Evolutionary conservation across 2,329 filamentous ascomycete genomes (phyloP), one percentile per base, ranked within the genome.

Genomic region (Fusarium duplospermum): DNA sequence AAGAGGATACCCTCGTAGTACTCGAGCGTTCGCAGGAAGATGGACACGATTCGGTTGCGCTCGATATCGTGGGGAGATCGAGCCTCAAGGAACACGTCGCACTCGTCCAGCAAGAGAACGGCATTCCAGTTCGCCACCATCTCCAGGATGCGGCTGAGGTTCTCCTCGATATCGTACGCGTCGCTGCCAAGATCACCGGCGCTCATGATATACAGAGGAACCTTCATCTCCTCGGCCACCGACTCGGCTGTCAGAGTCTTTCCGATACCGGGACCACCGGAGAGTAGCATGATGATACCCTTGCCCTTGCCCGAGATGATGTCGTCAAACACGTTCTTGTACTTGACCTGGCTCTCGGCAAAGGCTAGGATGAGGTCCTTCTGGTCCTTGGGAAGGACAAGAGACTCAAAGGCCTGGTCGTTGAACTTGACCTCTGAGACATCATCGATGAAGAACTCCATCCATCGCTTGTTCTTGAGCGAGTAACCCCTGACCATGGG

Each of bases 161-260:
- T 90, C 13, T 84, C 84, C 80, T 94, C 93, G 0, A 95, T 87
- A 18, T 88, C 87, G 67, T 88, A 86, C 0, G 91, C 88, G 63
- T 92, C 88, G 2, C 90, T 90, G 31, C 93, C 93, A 0, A 95
- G 87, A 78, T 95, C 93, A 33, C 93, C 93, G 0, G 92, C 92
- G 69, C 84, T 85, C 58, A 89, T 83, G 27, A 83, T 84, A 75
- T 88, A 88, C 7, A 89, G 81, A 2, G 87, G 88, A 42, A 84
- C 83, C 52, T 82, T 81, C 70, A 86, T 84, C 72, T 84, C 81
- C 79, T 89, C 87, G 1, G 87, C 86, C 3, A 89, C 85, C 1
- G 84, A 82, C 78, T 86, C 85, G 9, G 86, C 86, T 2, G 86
- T 87, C 45, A 85, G 79, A 1, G 86, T 88, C 81, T 87, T 88